A percentile compares a stretch with the other conserved stretches of the same genome.
Conservation (phyloP, 169 alveolate species). For the Fabrea salina region DNA sequence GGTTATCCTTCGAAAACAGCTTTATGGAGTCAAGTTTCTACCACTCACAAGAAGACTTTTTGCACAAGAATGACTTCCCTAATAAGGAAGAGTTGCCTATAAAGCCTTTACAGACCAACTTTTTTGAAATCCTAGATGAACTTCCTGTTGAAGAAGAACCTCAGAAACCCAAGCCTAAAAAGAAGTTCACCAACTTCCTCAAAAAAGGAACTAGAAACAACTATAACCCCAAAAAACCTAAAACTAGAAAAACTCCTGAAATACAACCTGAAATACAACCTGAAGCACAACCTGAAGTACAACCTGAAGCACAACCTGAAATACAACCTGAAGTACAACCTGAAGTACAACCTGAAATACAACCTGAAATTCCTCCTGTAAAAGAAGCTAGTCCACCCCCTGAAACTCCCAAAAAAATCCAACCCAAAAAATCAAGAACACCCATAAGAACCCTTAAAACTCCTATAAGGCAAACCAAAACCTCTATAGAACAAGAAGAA, state of each 20-base stretch:
- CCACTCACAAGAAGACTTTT: no score
- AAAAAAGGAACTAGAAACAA: neutral
- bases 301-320: neutral
- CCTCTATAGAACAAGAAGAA: neutral
- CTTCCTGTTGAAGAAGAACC: no score
- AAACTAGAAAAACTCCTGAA: neutral
- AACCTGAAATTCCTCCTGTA: neutral
- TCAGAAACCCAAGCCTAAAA: conserved; percentile 12
- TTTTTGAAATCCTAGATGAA: no score
- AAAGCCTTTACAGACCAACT: no score
- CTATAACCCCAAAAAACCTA: neutral
- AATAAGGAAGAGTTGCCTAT: no score
- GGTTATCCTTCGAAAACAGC: no score
- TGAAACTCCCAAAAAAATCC: neutral
- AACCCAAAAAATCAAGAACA: neutral
- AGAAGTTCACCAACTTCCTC: conserved; percentile 1
- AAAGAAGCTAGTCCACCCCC: neutral
- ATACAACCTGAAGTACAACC: neutral
- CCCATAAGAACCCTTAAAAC: neutral
- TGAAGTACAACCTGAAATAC: neutral
- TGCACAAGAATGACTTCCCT: no score
- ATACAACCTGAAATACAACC: neutral
- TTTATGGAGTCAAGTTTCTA: no score
- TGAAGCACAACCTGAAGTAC: neutral
- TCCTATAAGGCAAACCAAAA: neutral